These are phyloP conservation scores for Mucor racemosus DNA, from an alignment of 371 early-diverging fungal genomes.

Conservation along the genomic window DNA sequence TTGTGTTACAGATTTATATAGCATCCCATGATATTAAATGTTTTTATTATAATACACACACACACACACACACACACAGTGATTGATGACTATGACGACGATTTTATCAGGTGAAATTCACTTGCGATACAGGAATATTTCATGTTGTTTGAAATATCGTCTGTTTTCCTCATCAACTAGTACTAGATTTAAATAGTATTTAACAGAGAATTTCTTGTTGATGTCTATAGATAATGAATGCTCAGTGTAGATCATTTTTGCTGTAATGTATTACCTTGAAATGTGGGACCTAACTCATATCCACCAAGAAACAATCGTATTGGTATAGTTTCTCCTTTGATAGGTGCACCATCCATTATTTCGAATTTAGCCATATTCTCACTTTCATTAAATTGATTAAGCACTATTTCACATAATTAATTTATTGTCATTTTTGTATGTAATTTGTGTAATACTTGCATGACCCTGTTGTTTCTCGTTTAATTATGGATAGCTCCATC, in stretches of 20 bases:
- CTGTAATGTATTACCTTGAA: slow-evolving; percentile 27
- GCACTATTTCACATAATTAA: slow-evolving; percentile 70
- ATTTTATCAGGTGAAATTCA: slow-evolving; percentile 10
- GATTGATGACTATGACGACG: slow-evolving; percentile 3
- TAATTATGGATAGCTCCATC: slow-evolving; percentile 94
- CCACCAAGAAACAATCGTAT: slow-evolving; percentile 92
- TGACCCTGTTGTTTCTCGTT: slow-evolving; percentile 89
- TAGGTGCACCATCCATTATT: slow-evolving; percentile 98
- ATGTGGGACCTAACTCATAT: slow-evolving; percentile 87
- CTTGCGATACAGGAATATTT: slow-evolving; percentile 70
- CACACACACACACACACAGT: not conserved
- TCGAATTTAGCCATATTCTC: slow-evolving; percentile 95
- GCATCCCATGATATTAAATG: not conserved
- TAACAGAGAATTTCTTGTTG: slow-evolving; percentile 92
- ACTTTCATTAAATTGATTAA: slow-evolving; percentile 79
- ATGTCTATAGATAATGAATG: slow-evolving; percentile 42
- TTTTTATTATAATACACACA: not conserved
- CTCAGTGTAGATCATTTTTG: not conserved
- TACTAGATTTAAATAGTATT: slow-evolving; percentile 93
- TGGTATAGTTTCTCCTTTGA: slow-evolving; percentile 93
- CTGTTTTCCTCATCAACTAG: slow-evolving; percentile 95
- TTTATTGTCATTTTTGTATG: not conserved
- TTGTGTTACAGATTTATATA: slow-evolving; percentile 2
- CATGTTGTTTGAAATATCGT: slow-evolving; percentile 94
- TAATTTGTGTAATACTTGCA: slow-evolving; percentile 13